Conservation (phyloP, 441 rosid species). For the Capsella rubella region DNA sequence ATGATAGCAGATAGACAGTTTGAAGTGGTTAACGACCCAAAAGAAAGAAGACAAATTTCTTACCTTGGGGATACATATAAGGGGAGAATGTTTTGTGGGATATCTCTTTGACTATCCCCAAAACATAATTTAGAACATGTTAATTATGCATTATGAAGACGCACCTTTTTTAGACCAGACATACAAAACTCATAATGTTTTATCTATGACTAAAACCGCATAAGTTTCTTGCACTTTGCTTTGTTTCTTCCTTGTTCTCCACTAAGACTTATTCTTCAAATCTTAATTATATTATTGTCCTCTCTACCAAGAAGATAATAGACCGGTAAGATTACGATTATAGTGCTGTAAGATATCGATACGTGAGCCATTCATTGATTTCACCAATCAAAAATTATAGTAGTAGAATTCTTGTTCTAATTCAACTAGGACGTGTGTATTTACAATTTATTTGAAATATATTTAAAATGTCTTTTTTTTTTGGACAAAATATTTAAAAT, state of each 20-base stretch:
- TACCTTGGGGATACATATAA: conserved; percentile 23
- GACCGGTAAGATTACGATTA: conserved; percentile 30
- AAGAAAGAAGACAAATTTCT: neutral
- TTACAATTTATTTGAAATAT: too few relatives aligned
- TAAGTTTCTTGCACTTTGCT: conserved; percentile 35
- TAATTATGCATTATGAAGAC: conserved; percentile 29
- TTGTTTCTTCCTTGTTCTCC: conserved; percentile 39
- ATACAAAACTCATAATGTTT: conserved; percentile 40
- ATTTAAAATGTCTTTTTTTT: too few relatives aligned
- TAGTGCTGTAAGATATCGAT: conserved; percentile 26
- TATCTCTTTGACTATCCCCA: conserved; percentile 17
- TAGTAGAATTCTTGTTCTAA: too few relatives aligned
- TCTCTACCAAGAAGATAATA: neutral
- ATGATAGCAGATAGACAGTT: conserved; percentile 32
- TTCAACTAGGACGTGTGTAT: too few relatives aligned
- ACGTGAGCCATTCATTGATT: neutral
- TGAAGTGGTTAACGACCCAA: neutral
- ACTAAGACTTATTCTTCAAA: conserved; percentile 18
- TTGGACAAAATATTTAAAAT: too few relatives aligned
- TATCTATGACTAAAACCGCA: conserved; percentile 34
- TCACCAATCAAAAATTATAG: too few relatives aligned
- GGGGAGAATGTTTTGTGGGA: conserved; percentile 7
- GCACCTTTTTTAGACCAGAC: conserved; percentile 28
- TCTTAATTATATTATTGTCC: conserved; percentile 7
- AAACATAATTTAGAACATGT: neutral